A percentile compares a stretch with the other conserved stretches of the same genome.
These are phyloP conservation scores for Heliosperma pusillum DNA, from an alignment of 148 eudicot genomes.

Conservation along the genomic window DNA sequence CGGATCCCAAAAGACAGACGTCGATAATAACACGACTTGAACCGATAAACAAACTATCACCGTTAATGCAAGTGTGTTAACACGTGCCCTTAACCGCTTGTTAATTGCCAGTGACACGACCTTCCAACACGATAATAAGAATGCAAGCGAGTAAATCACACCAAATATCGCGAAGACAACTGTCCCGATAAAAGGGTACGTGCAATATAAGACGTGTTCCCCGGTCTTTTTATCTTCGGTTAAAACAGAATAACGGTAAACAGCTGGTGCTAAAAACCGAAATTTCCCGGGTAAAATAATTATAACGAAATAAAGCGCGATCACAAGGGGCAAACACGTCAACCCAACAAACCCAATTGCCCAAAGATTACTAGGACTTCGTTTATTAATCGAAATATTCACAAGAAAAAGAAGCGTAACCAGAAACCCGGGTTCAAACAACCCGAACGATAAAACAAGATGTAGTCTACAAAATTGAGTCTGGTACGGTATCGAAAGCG, in stretches of 20 bases:
- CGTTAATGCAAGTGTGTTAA: conserved; percentile 35
- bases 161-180: conserved; percentile 41
- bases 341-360: conserved; percentile 30
- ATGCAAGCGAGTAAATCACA: conserved; percentile 29
- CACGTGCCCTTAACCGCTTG: conserved; percentile 40
- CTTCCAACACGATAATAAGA: conserved; percentile 51
- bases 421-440: conserved; percentile 62
- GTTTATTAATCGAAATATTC: conserved; percentile 42
- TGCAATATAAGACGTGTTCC: conserved; percentile 34
- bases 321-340: conserved; percentile 35
- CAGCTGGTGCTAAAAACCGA: conserved; percentile 20
- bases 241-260: conserved; percentile 28
- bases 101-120: conserved; percentile 58
- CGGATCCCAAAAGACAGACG: conserved; percentile 48
- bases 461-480: conserved; percentile 43
- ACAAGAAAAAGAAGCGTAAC: conserved; percentile 52
- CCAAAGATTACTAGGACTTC: conserved; percentile 29
- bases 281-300: conserved; percentile 25
- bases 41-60: conserved; percentile 35
- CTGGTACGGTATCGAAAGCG: conserved; percentile 27
- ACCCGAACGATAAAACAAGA: conserved; percentile 56
- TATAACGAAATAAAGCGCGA: conserved; percentile 26
- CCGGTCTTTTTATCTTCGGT: conserved; percentile 15
- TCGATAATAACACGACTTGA: conserved; percentile 36
- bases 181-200: conserved; percentile 46